These are phyloP conservation scores for Penicillium ochrochloron DNA, from an alignment of 495 filamentous ascomycete species.

Conservation along the genomic window DNA sequence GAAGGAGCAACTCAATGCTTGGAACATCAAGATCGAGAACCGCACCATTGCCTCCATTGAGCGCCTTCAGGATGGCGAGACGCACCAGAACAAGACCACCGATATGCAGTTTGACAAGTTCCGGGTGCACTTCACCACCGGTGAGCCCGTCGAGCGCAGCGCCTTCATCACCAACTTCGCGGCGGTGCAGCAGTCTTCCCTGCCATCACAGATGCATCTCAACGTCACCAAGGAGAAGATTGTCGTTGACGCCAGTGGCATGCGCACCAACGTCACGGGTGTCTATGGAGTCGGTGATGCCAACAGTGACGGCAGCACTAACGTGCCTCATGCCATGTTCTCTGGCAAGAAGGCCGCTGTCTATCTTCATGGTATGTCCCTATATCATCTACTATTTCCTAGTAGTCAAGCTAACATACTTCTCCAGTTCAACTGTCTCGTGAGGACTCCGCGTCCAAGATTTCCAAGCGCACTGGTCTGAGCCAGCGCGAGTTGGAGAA, in stretches of 20 bases:
- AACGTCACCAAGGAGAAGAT: constrained; percentile 50
- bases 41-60: constrained; percentile 52
- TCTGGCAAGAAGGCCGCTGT: constrained; percentile 61
- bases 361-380: constrained; percentile 56
- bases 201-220: constrained; percentile 48
- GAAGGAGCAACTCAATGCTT: constrained; percentile 49
- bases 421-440: constrained; percentile 41
- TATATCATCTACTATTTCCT: background rate
- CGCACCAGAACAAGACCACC: constrained; percentile 37
- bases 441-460: constrained; percentile 39
- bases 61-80: constrained; percentile 49
- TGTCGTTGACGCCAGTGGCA: constrained; percentile 40
- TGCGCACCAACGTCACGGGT: constrained; percentile 53
- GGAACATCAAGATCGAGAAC: constrained; percentile 58
- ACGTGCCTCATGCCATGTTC: constrained; percentile 64
- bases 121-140: constrained; percentile 56
- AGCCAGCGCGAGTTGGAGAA: constrained; percentile 33
- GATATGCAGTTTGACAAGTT: constrained; percentile 54
- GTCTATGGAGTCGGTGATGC: constrained; percentile 62
- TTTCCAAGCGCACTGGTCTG: constrained; percentile 36
- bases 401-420: constrained; percentile 7
- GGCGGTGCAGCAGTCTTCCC: constrained; percentile 45
- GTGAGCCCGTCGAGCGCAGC: constrained; percentile 45
- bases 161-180: constrained; percentile 57
- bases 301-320: constrained; percentile 60